phyloP scores from a whole-genome alignment of 2,329 filamentous ascomycete species.

The Cyphellophora europaea region DNA sequence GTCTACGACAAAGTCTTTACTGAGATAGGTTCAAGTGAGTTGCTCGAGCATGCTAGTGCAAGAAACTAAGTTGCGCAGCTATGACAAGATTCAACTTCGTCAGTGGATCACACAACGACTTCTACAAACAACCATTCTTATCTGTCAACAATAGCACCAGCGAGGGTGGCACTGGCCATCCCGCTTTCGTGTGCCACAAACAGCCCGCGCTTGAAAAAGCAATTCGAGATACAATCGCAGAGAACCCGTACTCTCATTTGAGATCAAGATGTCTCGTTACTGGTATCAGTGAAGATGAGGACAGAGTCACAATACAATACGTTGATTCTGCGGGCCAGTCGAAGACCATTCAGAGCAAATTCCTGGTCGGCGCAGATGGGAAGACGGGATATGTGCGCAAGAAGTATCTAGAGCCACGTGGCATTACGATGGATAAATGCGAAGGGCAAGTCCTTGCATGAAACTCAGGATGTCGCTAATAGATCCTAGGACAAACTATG shows the following conservation, averaged over 20 bases:
- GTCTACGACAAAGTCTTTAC: slow-evolving; percentile 21
- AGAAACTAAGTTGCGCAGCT: slow-evolving; percentile 7
- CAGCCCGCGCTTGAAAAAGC: slow-evolving; percentile 22
- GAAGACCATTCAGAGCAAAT: slow-evolving; percentile 17
- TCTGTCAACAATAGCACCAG: slow-evolving; percentile 15
- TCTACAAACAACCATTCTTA: slow-evolving; percentile 13
- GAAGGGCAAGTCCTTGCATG: slow-evolving; percentile 9
- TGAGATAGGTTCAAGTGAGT: slow-evolving; percentile 21
- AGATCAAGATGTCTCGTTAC: slow-evolving; percentile 10
- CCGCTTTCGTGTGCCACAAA: slow-evolving; percentile 23
- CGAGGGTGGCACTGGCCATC: slow-evolving; percentile 22
- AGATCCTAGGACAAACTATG: slow-evolving; percentile 18
- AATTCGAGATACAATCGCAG: slow-evolving; percentile 12
- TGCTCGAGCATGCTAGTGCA: background rate
- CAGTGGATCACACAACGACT: slow-evolving; percentile 8
- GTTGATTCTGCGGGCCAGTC: slow-evolving; percentile 12
- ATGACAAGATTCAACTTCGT: slow-evolving; percentile 15
- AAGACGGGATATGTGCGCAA: slow-evolving; percentile 25
- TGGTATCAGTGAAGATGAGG: slow-evolving; percentile 7
- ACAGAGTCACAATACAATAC: slow-evolving; percentile 10
- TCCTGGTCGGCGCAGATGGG: slow-evolving; percentile 23
- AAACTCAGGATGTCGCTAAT: slow-evolving; percentile 1
- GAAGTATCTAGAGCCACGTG: slow-evolving; percentile 21
- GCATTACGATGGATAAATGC: slow-evolving; percentile 15
- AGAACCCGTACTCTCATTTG: slow-evolving; percentile 8